Evolutionary conservation across 2,329 filamentous ascomycete species (phyloP).

Genomic region (Trichoderma asperellum): DNA sequence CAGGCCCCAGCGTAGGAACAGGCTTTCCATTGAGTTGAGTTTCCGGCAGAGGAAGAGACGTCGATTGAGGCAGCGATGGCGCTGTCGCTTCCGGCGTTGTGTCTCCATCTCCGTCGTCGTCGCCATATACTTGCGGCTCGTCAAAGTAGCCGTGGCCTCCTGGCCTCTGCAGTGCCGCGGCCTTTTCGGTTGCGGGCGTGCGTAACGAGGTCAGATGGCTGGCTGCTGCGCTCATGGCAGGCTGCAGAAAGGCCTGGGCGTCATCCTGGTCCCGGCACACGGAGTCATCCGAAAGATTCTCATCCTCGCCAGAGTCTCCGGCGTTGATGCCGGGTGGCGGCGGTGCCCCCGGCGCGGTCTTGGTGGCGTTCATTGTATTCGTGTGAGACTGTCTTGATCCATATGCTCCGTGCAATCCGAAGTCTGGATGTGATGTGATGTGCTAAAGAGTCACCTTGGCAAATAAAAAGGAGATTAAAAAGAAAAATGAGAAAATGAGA

Average conservation of each 20-base stretch:
- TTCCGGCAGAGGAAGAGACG: background rate
- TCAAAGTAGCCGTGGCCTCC: constrained; percentile 38
- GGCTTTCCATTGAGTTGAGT: constrained; percentile 18
- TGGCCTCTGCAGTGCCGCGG: constrained; percentile 55
- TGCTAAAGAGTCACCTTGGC: background rate
- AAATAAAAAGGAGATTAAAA: background rate
- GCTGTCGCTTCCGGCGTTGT: constrained; percentile 34
- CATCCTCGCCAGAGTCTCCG: constrained; percentile 23
- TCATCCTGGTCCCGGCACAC: constrained; percentile 54
- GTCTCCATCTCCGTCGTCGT: constrained; percentile 33
- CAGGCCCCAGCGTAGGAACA: constrained; percentile 15
- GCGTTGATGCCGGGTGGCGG: background rate
- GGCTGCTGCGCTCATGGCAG: constrained; percentile 60
- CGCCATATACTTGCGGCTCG: constrained; percentile 30
- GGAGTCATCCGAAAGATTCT: constrained; percentile 32
- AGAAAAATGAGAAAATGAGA: no score
- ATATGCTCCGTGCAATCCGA: background rate
- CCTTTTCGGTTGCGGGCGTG: constrained; percentile 62
- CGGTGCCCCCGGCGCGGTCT: background rate
- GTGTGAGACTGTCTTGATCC: background rate
- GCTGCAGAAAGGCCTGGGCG: constrained; percentile 63
- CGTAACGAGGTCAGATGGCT: constrained; percentile 58
- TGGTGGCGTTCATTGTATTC: constrained; percentile 2
- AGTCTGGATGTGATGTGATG: background rate
- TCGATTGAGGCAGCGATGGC: constrained; percentile 31